Conservation (phyloP, 2,329 filamentous ascomycete species). For the Chrysosporium keratinophilum region DNA sequence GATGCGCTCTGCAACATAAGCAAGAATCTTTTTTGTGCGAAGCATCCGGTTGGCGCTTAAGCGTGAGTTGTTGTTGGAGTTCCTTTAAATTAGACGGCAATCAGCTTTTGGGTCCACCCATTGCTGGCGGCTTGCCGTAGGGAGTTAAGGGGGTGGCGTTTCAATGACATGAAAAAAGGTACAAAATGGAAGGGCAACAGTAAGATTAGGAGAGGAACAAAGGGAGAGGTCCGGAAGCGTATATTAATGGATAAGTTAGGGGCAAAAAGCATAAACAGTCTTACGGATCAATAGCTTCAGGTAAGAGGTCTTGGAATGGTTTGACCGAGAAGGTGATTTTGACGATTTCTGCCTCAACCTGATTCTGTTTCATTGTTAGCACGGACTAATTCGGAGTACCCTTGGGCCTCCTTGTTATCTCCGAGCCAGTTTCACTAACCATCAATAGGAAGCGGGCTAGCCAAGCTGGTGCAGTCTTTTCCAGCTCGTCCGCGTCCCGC, state of each 20-base stretch:
- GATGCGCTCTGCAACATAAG: conserved; percentile 85
- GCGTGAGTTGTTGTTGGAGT: conserved; percentile 59
- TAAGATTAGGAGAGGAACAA: neutral
- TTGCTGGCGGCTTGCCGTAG: neutral
- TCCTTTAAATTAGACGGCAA: conserved; percentile 7
- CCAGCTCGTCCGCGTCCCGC: conserved; percentile 67
- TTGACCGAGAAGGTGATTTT: conserved; percentile 93
- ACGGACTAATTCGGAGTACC: neutral
- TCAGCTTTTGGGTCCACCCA: neutral
- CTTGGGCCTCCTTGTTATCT: neutral
- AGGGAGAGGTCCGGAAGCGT: neutral
- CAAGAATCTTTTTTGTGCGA: conserved; percentile 83
- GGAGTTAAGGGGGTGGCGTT: neutral
- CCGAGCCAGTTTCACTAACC: conserved; percentile 33
- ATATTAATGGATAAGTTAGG: neutral
- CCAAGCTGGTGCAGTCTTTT: conserved; percentile 83
- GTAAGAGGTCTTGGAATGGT: conserved; percentile 65
- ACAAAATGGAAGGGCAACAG: neutral
- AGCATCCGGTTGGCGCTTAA: conserved; percentile 97
- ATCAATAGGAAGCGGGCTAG: conserved; percentile 73
- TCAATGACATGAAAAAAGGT: conserved; percentile 10
- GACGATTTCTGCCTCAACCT: conserved; percentile 42
- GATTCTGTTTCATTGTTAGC: conserved; percentile 4
- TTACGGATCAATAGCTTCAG: conserved; percentile 64
- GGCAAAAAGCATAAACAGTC: conserved; percentile 17